Percentiles rank a stretch among this genome's conserved stretches.
Evolutionary conservation across 805 yeast species (phyloP).

Genomic region (Yamadazyma insecticola): DNA sequence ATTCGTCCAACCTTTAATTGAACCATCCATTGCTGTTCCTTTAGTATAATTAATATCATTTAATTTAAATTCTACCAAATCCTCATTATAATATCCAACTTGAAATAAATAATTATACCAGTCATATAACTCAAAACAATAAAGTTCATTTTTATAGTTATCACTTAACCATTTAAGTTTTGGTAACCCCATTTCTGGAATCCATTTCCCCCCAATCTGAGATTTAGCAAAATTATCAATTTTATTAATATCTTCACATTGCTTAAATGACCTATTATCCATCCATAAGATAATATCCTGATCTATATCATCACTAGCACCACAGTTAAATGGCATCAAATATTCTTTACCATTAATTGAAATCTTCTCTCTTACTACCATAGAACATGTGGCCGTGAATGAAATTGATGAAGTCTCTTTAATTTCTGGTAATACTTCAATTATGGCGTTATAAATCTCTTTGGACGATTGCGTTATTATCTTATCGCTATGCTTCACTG

Average conservation of each 20-base stretch:
- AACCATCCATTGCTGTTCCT: conserved; percentile 48
- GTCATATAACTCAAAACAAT: conserved; percentile 51
- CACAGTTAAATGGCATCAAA: conserved; percentile 30
- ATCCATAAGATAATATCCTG: conserved; percentile 56
- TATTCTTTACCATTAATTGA: conserved; percentile 9
- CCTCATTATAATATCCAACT: conserved; percentile 13
- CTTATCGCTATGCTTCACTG: conserved; percentile 12
- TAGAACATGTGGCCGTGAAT: conserved; percentile 57
- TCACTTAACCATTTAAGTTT: conserved; percentile 40
- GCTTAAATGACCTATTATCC: conserved; percentile 43
- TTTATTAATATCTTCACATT: conserved; percentile 26
- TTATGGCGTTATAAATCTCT: conserved; percentile 33
- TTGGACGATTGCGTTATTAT: conserved; percentile 37
- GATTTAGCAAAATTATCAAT: conserved; percentile 9
- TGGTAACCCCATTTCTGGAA: conserved; percentile 58
- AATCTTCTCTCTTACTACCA: conserved; percentile 39
- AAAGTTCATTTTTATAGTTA: conserved; percentile 12
- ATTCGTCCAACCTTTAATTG: conserved; percentile 49
- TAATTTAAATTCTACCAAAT: conserved; percentile 5
- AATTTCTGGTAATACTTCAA: conserved; percentile 13
- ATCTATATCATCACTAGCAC: conserved; percentile 8
- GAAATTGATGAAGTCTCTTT: conserved; percentile 8
- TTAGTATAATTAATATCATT: conserved; percentile 1
- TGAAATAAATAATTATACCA: conserved; percentile 33
- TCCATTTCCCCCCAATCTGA: conserved; percentile 43